Evolutionary conservation across 345 rosid species (phyloP).

Genomic region (Gossypium mustelinum): DNA sequence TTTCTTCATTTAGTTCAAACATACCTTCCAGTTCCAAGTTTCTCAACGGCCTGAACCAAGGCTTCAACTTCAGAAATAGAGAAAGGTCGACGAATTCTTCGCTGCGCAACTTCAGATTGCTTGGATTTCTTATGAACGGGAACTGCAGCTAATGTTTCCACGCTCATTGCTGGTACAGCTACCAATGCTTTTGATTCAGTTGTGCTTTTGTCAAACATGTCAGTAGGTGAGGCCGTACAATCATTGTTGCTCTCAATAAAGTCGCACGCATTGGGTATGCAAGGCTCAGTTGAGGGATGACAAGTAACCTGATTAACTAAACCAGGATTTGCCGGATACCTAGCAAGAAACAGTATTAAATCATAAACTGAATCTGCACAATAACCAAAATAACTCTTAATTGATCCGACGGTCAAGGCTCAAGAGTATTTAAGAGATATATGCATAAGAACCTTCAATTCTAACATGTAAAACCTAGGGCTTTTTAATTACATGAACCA

Average conservation of each 20-base stretch:
- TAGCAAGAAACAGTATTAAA: conserved; percentile 23
- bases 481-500: not conserved
- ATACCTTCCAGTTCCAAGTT: conserved; percentile 99
- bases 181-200: conserved; percentile 67
- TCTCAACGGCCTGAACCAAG: conserved; percentile 95
- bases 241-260: conserved; percentile 73
- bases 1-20: not conserved
- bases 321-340: conserved; percentile 38
- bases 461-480: not conserved
- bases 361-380: conserved; percentile 8
- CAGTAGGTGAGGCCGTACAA: conserved; percentile 62
- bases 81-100: conserved; percentile 98
- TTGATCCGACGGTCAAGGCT: not conserved
- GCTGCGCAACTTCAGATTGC: conserved; percentile 73
- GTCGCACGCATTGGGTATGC: conserved; percentile 36
- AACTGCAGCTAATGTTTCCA: conserved; percentile 52
- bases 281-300: conserved; percentile 38
- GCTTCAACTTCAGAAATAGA: conserved; percentile 96
- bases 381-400: not conserved
- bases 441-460: not conserved
- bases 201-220: conserved; percentile 37
- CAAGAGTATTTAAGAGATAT: not conserved
- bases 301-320: conserved; percentile 27
- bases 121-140: conserved; percentile 69
- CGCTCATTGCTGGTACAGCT: conserved; percentile 55